These are phyloP conservation scores for Pichia sp. DNA, from an alignment of 1,139 yeast genomes.

Conservation along the genomic window DNA sequence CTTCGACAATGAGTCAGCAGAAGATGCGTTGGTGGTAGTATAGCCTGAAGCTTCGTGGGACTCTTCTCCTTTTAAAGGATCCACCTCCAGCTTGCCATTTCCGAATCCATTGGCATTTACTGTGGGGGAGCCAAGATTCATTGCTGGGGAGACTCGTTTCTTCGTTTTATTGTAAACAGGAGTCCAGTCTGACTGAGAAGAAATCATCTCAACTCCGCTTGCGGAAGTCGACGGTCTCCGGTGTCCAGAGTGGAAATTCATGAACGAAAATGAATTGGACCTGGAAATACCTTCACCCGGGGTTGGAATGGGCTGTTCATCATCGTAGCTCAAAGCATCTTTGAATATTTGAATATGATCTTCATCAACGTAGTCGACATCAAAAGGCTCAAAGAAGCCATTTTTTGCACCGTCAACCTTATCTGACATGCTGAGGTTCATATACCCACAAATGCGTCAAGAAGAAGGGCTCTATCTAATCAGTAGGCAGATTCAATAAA, in stretches of 20 bases:
- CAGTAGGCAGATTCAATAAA: too few relatives aligned
- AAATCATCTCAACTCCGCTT: conserved; percentile 31
- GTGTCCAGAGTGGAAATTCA: not conserved
- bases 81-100: not conserved
- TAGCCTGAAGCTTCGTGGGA: not conserved
- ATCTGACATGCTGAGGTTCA: not conserved
- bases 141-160: conserved; percentile 9
- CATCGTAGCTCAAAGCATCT: conserved; percentile 30
- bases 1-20: conserved; percentile 15
- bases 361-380: conserved; percentile 23
- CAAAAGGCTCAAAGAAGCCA: conserved; percentile 7
- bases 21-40: not conserved
- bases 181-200: conserved; percentile 63
- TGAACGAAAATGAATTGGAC: conserved; percentile 1
- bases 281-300: conserved; percentile 5
- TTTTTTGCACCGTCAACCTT: not conserved
- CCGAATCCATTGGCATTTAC: not conserved
- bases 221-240: not conserved
- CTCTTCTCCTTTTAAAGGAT: not conserved
- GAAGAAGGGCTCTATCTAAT: too few relatives aligned
- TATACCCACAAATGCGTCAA: not conserved
- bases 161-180: conserved; percentile 37
- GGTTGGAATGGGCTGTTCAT: conserved; percentile 2
- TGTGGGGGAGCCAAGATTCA: not conserved
- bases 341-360: conserved; percentile 31